Base-by-base conservation (phyloP, 495 filamentous ascomycete species). In the Neurospora cerealis region DNA sequence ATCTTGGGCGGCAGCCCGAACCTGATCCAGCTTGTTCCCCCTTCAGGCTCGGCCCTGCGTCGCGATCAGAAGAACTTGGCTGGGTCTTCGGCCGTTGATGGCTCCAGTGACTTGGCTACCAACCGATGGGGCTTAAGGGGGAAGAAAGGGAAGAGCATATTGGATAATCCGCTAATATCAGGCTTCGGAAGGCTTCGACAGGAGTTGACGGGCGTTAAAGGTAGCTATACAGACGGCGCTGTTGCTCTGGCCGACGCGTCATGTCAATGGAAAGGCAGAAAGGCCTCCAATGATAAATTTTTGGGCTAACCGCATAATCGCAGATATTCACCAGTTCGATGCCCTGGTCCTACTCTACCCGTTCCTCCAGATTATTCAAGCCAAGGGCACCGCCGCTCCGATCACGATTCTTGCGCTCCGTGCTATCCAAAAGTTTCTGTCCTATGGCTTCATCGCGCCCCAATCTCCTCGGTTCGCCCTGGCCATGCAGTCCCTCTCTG, bases 131-230 rank as follows among this genome's bases (percentile, higher is more conserved):
- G 96, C 2, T 81, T 98, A 73, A 87, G 96, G 77, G 96, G 96
- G 70, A 98, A 97, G 89, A 97, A 94, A 81, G 96, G 96, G 41
- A 96, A 94, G 87, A 98, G 94, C 84, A 93, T 98, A 88, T 93
- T 97, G 86, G 96, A 99, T 83, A 98, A 98, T 79, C 96, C 96
- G 42, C 87, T 99, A 75, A 97, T 99, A 86, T 91, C 93, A 71
- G 95, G 94, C 11, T 99, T 99, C 82, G 93, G 95, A 72, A 90
- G 93, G 73, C 83, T 99, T 72, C 88, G 96, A 73, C 92, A 89
- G 76, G 96, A 98, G 83, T 87, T 99, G 78, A 93, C 93, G 75
- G 90, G 89, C n/a, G 97, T 94, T 78, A 94, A 91, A 89, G 90
- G 91, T 92, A 83, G 42, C 48, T 60, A 39, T 34, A 70, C 11